These are phyloP conservation scores for Pseudocohnilembus persalinus DNA, from an alignment of 169 alveolate genomes.

Conservation along the genomic window DNA sequence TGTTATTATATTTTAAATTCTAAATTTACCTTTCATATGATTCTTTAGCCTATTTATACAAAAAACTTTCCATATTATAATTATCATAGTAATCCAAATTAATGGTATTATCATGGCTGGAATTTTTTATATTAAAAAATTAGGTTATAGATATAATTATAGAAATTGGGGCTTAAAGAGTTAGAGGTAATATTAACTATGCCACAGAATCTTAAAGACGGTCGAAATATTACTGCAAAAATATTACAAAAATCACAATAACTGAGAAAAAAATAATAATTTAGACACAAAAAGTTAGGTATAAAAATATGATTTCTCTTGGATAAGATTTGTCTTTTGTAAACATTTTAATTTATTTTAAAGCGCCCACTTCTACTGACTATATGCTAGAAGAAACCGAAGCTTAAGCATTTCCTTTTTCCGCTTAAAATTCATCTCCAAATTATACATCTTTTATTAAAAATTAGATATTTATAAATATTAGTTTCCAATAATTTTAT, in stretches of 20 bases:
- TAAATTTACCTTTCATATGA: too few relatives aligned
- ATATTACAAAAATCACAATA: too few relatives aligned
- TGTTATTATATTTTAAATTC: too few relatives aligned
- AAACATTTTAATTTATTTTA: too few relatives aligned
- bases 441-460: too few relatives aligned
- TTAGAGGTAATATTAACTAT: neutral
- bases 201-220: too few relatives aligned
- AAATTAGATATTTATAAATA: too few relatives aligned
- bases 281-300: neutral
- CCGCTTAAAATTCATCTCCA: neutral
- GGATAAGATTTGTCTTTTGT: neutral
- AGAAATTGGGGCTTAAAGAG: neutral
- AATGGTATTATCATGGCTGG: neutral
- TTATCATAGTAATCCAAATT: neutral
- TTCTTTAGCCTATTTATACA: too few relatives aligned
- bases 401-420: neutral
- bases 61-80: neutral
- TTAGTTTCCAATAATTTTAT: too few relatives aligned
- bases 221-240: too few relatives aligned
- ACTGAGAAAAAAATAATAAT: neutral
- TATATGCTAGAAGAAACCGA: neutral
- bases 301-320: neutral
- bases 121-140: too few relatives aligned
- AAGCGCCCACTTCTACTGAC: neutral
- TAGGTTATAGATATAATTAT: neutral